These are phyloP conservation scores for Phytophthora boehmeriae DNA, from an alignment of 352 stramenopile genomes.

Conservation along the genomic window DNA sequence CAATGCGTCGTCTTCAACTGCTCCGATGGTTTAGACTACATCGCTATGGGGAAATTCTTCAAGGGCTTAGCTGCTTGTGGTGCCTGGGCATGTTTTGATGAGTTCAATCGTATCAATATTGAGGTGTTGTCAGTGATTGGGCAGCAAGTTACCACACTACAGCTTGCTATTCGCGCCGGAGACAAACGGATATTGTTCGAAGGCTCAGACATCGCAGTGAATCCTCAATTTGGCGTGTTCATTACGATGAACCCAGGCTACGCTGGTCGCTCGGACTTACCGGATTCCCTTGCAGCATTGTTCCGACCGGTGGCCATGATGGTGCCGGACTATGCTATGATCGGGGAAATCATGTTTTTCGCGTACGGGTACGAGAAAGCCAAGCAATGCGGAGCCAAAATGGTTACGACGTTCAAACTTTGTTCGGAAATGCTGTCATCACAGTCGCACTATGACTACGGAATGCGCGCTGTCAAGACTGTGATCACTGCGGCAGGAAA, in stretches of 20 bases:
- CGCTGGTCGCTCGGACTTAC: constrained; percentile 93
- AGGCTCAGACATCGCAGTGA: constrained; percentile 94
- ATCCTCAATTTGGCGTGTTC: constrained; percentile 94
- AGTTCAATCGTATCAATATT: constrained; percentile 97
- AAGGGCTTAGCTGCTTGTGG: constrained; percentile 92
- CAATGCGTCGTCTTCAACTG: constrained; percentile 97
- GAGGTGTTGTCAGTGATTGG: constrained; percentile 90
- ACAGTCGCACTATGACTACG: constrained; percentile 97
- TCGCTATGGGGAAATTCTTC: constrained; percentile 96
- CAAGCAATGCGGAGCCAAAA: constrained; percentile 93
- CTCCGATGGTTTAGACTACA: constrained; percentile 94
- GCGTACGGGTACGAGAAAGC: constrained; percentile 94
- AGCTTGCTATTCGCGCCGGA: constrained; percentile 87
- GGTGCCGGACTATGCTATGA: constrained; percentile 96
- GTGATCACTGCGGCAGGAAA: constrained; percentile 95
- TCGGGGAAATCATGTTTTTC: constrained; percentile 97
- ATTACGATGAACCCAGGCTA: constrained; percentile 98
- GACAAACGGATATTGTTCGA: constrained; percentile 94
- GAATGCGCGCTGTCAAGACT: constrained; percentile 96
- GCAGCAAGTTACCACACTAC: constrained; percentile 86
- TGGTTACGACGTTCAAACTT: constrained; percentile 96
- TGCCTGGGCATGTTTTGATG: constrained; percentile 95
- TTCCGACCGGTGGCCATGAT: constrained; percentile 98
- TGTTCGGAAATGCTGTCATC: constrained; percentile 95
- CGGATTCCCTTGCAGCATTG: constrained; percentile 94